These are phyloP conservation scores for Musa itinerans DNA, from an alignment of 176 grass and related monocot species.

Conservation along the genomic window DNA sequence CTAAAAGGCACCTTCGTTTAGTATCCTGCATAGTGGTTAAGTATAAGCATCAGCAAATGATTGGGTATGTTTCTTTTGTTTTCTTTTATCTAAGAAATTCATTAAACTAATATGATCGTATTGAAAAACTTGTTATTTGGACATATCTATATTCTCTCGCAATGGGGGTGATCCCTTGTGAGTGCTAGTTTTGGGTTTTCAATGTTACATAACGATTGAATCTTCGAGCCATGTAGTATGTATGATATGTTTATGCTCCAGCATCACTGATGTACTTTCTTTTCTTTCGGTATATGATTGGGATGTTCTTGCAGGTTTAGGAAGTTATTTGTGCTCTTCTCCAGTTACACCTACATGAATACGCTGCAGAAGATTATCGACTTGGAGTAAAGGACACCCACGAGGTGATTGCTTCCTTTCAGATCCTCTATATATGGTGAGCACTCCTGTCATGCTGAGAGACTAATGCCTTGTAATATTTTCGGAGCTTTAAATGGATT, in stretches of 20 bases:
- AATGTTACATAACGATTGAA: not conserved
- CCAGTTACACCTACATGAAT: conserved; percentile 58
- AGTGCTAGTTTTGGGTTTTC: not conserved
- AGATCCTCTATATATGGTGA: no score
- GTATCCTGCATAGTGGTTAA: no score
- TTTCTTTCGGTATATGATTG: not conserved
- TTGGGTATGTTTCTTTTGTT: no score
- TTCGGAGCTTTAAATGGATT: no score
- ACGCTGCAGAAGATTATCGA: conserved; percentile 25
- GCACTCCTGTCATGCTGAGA: no score
- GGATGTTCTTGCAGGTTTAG: conserved; percentile 37
- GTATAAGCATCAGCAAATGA: no score
- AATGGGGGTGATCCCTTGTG: not conserved
- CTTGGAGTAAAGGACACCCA: not conserved
- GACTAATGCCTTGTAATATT: no score
- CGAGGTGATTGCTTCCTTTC: not conserved
- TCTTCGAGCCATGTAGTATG: no score
- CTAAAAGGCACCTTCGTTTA: no score
- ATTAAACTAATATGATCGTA: not conserved
- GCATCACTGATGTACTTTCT: not conserved
- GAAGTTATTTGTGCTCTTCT: conserved; percentile 50
- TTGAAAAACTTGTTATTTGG: not conserved
- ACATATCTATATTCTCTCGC: not conserved
- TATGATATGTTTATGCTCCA: not conserved
- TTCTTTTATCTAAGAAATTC: not conserved